A percentile compares a stretch with the other conserved stretches of the same genome.
Conservation (phyloP, 495 filamentous ascomycete genomes). For the Opeltia flavorubescens region DNA sequence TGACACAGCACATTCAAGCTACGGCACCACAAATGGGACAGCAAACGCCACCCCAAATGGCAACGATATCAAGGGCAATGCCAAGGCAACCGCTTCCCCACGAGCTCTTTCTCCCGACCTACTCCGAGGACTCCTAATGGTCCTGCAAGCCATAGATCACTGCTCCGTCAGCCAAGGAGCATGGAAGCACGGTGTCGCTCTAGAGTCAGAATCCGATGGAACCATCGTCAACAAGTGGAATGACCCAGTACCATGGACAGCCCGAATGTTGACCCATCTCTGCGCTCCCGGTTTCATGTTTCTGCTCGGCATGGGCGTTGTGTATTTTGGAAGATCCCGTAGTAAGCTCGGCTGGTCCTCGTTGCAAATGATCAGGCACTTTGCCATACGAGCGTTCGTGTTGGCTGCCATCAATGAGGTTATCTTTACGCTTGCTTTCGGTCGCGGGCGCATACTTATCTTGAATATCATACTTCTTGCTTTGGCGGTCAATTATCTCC, state of each 20-base stretch:
- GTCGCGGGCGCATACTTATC: conserved; percentile 17
- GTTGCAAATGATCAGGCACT: conserved; percentile 17
- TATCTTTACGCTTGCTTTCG: conserved; percentile 8
- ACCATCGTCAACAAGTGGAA: conserved; percentile 18
- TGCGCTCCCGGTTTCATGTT: conserved; percentile 25
- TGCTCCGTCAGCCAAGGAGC: conserved; percentile 15
- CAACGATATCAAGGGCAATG: not conserved
- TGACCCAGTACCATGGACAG: conserved; percentile 12
- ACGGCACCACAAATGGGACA: not conserved
- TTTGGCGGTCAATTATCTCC: conserved; percentile 21
- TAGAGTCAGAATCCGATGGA: conserved; percentile 16
- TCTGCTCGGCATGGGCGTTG: conserved; percentile 24
- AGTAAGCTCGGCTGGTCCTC: conserved; percentile 17
- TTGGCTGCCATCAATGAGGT: conserved; percentile 12
- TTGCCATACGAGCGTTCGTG: conserved; percentile 15
- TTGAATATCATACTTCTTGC: conserved; percentile 22
- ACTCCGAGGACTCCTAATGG: conserved; percentile 20
- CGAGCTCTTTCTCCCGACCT: conserved; percentile 22
- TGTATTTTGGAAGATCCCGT: conserved; percentile 20
- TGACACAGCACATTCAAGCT: not conserved
- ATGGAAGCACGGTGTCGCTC: conserved; percentile 20
- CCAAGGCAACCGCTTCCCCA: not conserved
- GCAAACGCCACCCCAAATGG: not conserved
- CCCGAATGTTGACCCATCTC: conserved; percentile 21
- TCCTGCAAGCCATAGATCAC: conserved; percentile 23